Base-by-base conservation (phyloP, 208 protist species). In the Crithidia brevicula region DNA sequence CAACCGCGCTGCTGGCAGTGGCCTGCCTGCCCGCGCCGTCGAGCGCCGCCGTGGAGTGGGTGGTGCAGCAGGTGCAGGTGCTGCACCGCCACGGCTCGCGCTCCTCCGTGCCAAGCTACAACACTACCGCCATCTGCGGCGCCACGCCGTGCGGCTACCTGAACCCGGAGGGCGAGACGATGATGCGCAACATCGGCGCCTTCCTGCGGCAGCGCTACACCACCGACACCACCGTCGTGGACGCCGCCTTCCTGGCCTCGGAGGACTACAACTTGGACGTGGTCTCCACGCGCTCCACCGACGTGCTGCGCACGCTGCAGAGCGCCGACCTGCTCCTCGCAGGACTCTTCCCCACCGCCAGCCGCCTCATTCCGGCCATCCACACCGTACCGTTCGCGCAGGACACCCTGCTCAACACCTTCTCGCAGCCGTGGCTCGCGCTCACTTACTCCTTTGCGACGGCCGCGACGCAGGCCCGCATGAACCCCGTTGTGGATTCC, bases 41-140 rank as follows among this genome's bases (percentile, higher is more conserved):
- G 11, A 54, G 28, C 40, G 51, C 51, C 20, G 27, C 18, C 30
- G 53, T 62, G 53, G 53, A 36, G 52, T 62, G 53, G 64, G 53
- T 80, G 34, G 16, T 61, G 31, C 30, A 67, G 51, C 43, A 74
- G 42, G 50, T 83, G 45, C 77, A 84, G 54, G 46, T 85, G 30
- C 52, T 83, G 36, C 83, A 88, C 68, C 83, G 79, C 47, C 79
- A 88, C 58, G 79, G 79, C 40, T 73, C 75, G 16, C 83, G 79
- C 47, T 45, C 65, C 23, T 13, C 75, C 36, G 16, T 67, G 2
- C 25, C 52, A 1, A 30, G 20, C 30, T 52, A 64, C 53, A 82
- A 88, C 57, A 13, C 27, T 11, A 67, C 65, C 25, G 30, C 38
- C 23, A 70, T 85, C 54, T 86, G 83, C 62, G 61, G 47, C 52